Evolutionary conservation across 306 rosid genomes (phyloP), one percentile per base, ranked within the genome.

Genomic region (Quercus gilva): DNA sequence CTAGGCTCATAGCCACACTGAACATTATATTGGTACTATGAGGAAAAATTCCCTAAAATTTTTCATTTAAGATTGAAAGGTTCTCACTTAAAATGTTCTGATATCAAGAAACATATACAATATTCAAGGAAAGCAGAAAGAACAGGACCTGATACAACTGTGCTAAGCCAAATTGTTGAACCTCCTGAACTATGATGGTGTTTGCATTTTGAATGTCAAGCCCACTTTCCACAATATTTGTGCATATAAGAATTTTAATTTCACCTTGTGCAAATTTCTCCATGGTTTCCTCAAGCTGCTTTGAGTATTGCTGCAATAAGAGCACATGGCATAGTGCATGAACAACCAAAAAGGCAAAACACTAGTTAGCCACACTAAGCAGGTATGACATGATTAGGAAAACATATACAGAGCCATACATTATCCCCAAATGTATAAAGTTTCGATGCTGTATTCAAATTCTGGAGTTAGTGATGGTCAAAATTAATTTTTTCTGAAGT

Each of bases 191-290:
- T 81, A 92, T 89, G 85, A 95, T 95, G 87, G 99, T 92, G 84
- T 95, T 95, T 61, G 99, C 98, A 85, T 95, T 95, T 89, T 92
- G 98, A 88, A 95, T 95, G 80, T 95, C 99, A 79, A 92, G 98
- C 81, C 99, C 99, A 76, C 99, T 95, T 88, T 95, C 99, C 72
- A 95, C 98, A 78, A 95, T 92, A 76, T 89, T 95, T 51, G 97
- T 95, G 87, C 97, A 88, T 77, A 90, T 83, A 76, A 92, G 97
- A 83, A 95, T 87, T 79, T 88, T 91, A 86, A 89, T 89, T 82
- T 91, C 91, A 26, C 99, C 99, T 35, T 71, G 88, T 23, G 94
- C 84, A 89, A 95, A 95, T 75, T 80, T 92, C 84, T 91, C 97
- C 98, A 95, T 91, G 35, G 97, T 92, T 80, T 92, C 99, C 85